Evolutionary conservation across 352 stramenopile genomes (phyloP).

Genomic region (Phytopythium aichiense): DNA sequence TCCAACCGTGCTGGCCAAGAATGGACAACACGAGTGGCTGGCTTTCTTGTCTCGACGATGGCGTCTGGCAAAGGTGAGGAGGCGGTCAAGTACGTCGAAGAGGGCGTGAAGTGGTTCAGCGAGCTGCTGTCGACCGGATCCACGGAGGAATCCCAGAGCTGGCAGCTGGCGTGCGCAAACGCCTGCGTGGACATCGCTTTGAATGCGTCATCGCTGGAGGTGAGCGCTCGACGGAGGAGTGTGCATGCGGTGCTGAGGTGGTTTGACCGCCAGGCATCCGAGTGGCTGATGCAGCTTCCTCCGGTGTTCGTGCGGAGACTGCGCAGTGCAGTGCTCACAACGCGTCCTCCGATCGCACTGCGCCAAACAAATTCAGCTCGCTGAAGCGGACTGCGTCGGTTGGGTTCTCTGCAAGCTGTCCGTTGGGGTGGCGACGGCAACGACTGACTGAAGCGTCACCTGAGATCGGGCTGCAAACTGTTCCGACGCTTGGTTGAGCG

Average conservation of each 20-base stretch:
- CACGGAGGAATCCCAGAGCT: constrained; percentile 4
- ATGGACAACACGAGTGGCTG: constrained; percentile 10
- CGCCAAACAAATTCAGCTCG: neutral
- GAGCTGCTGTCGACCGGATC: constrained; percentile 13
- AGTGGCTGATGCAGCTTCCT: constrained; percentile 12
- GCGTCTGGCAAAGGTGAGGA: neutral
- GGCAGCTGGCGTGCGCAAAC: constrained; percentile 10
- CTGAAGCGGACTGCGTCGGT: neutral
- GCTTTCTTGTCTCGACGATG: constrained; percentile 13
- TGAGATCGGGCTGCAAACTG: neutral
- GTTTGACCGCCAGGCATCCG: constrained; percentile 15
- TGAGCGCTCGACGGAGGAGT: constrained; percentile 5
- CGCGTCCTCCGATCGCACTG: neutral
- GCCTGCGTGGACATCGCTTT: constrained; percentile 21
- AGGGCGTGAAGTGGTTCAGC: constrained; percentile 15
- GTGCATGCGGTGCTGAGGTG: constrained; percentile 17
- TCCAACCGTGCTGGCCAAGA: constrained; percentile 7
- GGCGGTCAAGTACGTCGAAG: constrained; percentile 15
- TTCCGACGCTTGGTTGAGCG: neutral
- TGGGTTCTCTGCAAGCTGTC: neutral
- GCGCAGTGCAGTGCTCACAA: constrained; percentile 22
- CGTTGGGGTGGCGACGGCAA: neutral
- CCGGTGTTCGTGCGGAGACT: constrained; percentile 23
- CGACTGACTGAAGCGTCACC: neutral
- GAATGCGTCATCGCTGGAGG: constrained; percentile 4